Evolutionary conservation across 768 basidiomycete species (phyloP), one percentile per base, ranked within the genome.

Genomic region (Russula foetens): DNA sequence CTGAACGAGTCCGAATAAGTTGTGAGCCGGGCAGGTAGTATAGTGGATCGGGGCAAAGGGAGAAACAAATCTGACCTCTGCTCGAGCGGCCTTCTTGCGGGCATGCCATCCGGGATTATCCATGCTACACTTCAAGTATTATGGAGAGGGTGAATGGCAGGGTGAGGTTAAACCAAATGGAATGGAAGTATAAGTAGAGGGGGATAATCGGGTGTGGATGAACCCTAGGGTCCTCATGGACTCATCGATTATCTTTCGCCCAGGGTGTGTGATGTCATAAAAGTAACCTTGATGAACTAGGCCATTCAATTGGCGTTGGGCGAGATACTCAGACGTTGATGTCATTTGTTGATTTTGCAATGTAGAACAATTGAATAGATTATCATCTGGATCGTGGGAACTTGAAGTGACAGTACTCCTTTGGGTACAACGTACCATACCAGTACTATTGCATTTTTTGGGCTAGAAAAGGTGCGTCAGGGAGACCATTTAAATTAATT

Each of bases 71-170:
- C 60, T 29, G 11, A 66, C 49, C 65, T 75, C 60, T 65, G 79
- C 84, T 74, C 79, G 79, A 52, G 79, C 74, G 3, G 85, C 90
- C 63, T 80, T 79, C 53, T 82, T 79, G 17, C 77, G 77, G 39
- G 88, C 87, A 66, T 80, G 81, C 88, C 89, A 91, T 59, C 90
- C 91, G 55, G 83, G 74, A 59, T 80, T 83, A 69, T 91, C 90
- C 88, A 92, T 90, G 48, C 24, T 58, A 52, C 14, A 45, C 49
- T 49, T 21, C 12, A 15, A 35, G 17, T 41, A 4, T 17, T 5
- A 41, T 6, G 39, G 17, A 17, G 19, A 19, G 12, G 17, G 4
- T 12, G 39, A 19, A 41, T 41, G 39, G 5, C 5, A 19, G 39
- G 17, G 39, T 41, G 39, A 11, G 17, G 39, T 19, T 41, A 41